Base-by-base conservation (phyloP, 257 asterid genomes). In the Capsicum chinense region DNA sequence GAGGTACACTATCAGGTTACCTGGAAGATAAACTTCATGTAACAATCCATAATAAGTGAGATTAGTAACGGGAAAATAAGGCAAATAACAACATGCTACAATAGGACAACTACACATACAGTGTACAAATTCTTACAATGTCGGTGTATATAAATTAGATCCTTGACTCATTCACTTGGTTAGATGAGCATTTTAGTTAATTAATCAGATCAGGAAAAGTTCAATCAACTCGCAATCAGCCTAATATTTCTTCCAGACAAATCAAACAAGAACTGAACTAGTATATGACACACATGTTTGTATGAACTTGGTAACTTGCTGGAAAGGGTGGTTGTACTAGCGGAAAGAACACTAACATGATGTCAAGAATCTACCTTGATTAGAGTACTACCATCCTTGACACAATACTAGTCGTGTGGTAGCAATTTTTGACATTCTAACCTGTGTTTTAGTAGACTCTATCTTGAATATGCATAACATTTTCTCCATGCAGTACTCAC, bases 401-500 rank as follows among this genome's bases (percentile, higher is more conserved):
- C 16, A 14, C 35, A 54, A 44, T 16, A 57, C 62, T 5, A 37
- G 54, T 80, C 50, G 35, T 56, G 56, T 59, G 11, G 54, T 12
- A 80, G 56, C 8, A 12, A 19, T 59, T 11, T 59, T 14, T 39
- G 69, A 14, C 6, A 9, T 57, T n/a, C 52, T 42, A 48, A 11
- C 15, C 59, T 58, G 58, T 64, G 39, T 0, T 50, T 2, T 81
- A 19, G 57, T 81, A n/a, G 57, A 6, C 16, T 47, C 7, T 42
- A 60, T 15, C 9, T 70, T 50, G 64, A 21, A 48, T 82, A 37
- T 76, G 80, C 60, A 15, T 5, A 26, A 26, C 33, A 76, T 21
- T 85, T 48, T 83, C 11, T 60, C 15, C 79, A 42, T 89, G 90
- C 92, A 97, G 99, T 97, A 91, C 91, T 97, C 98, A 37, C 86